A percentile compares a stretch with the other conserved stretches of the same genome.
These are phyloP conservation scores for Paramecium pentaurelia DNA, from an alignment of 73 alveolate species.

Conservation along the genomic window DNA sequence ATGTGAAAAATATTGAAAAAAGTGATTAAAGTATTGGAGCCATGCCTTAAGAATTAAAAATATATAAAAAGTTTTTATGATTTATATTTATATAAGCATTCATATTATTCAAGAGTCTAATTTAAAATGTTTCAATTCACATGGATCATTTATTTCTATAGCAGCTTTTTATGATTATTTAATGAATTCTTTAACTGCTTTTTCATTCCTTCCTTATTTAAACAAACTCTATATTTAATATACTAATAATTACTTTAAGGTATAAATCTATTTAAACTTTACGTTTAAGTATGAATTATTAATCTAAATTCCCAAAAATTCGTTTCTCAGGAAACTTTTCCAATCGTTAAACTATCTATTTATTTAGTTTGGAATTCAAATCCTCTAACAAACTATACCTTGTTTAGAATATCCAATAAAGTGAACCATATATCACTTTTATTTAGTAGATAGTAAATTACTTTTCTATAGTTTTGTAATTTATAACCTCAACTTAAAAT, in stretches of 20 bases:
- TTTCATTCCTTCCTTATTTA: background rate
- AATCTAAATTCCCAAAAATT: background rate
- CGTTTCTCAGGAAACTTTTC: background rate
- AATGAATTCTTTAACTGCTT: background rate
- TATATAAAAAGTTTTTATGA: conserved; percentile 37
- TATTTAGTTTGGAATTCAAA: background rate
- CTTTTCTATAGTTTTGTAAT: background rate
- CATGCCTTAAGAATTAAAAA: conserved; percentile 19
- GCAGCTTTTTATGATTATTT: conserved; percentile 1
- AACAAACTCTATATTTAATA: background rate
- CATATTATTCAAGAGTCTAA: background rate
- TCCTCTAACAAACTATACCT: background rate
- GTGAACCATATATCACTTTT: background rate
- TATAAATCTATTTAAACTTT: background rate
- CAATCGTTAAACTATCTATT: background rate
- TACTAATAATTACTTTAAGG: background rate
- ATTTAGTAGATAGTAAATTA: background rate
- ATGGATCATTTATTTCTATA: conserved; percentile 26
- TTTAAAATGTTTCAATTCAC: background rate
- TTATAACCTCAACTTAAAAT: background rate
- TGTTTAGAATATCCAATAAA: conserved; percentile 32
- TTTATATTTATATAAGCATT: background rate
- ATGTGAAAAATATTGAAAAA: conserved; percentile 8
- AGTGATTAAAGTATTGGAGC: conserved; percentile 28
- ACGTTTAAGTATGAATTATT: background rate